Evolutionary conservation across 306 rosid species (phyloP).

Genomic region (Datisca glomerata): DNA sequence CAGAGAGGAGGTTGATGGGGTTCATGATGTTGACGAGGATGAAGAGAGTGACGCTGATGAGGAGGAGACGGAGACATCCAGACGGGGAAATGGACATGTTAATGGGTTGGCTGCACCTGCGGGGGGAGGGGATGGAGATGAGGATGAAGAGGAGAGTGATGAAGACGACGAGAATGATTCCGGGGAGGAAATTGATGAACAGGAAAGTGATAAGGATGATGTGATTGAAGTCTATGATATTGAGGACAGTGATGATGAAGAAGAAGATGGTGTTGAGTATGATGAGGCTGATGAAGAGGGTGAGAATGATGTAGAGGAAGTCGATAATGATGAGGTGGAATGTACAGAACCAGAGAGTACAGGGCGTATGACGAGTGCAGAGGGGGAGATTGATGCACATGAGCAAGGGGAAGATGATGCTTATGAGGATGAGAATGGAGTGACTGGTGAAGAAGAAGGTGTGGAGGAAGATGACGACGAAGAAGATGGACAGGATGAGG

Average conservation of each 20-base stretch:
- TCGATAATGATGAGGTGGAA: constrained; percentile 73
- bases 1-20: constrained; percentile 57
- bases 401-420: constrained; percentile 89
- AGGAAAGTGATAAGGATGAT: constrained; percentile 69
- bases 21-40: constrained; percentile 74
- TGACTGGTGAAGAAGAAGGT: constrained; percentile 68
- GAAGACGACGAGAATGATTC: constrained; percentile 65
- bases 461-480: constrained; percentile 59
- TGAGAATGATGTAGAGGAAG: constrained; percentile 66
- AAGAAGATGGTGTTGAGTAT: constrained; percentile 61
- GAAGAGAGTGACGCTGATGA: constrained; percentile 92
- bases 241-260: constrained; percentile 60
- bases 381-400: constrained; percentile 90
- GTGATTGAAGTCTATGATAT: constrained; percentile 77
- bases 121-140: constrained; percentile 28
- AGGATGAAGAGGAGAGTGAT: constrained; percentile 40
- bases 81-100: constrained; percentile 43
- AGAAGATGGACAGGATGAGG: constrained; percentile 56
- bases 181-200: constrained; percentile 76
- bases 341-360: constrained; percentile 51
- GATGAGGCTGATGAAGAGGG: constrained; percentile 46
- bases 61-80: constrained; percentile 56
- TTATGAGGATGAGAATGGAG: constrained; percentile 73
- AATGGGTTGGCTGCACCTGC: constrained; percentile 61
- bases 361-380: constrained; percentile 48